Evolutionary conservation across 2,329 filamentous ascomycete genomes (phyloP).

Genomic region (Fusarium pseudoanthophilum): DNA sequence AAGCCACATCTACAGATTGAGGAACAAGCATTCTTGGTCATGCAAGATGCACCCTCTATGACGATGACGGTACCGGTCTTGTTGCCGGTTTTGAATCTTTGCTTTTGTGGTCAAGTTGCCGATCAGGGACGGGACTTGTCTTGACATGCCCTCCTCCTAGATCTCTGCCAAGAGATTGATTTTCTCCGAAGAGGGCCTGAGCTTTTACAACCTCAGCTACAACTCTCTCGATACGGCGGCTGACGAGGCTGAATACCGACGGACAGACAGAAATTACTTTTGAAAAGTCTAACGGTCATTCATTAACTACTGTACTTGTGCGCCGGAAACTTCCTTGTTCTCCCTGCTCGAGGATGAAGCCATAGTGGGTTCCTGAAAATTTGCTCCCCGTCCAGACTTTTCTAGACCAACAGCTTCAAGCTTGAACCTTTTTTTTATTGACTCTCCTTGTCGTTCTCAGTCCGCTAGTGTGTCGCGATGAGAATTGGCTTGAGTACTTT

Average conservation of each 20-base stretch:
- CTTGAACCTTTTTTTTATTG: conserved; percentile 2
- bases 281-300: conserved; percentile 10
- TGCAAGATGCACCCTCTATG: conserved; percentile 29
- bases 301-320: not conserved
- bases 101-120: conserved; percentile 22
- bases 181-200: conserved; percentile 35
- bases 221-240: not conserved
- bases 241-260: conserved; percentile 8
- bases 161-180: conserved; percentile 40
- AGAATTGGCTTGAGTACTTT: conserved; percentile 14
- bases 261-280: not conserved
- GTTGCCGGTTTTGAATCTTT: not conserved
- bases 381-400: conserved; percentile 33
- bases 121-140: conserved; percentile 38
- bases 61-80: conserved; percentile 2
- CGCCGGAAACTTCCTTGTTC: conserved; percentile 7
- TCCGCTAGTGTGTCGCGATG: conserved; percentile 22
- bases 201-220: conserved; percentile 8
- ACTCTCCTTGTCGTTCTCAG: not conserved
- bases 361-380: conserved; percentile 34
- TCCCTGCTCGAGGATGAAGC: conserved; percentile 7
- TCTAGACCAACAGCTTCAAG: conserved; percentile 22
- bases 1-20: conserved; percentile 19
- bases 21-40: conserved; percentile 17
- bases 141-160: conserved; percentile 29